A percentile compares a stretch with the other conserved stretches of the same genome.
phyloP scores from a whole-genome alignment of 148 eudicot species.

The Nyssa sinensis region DNA sequence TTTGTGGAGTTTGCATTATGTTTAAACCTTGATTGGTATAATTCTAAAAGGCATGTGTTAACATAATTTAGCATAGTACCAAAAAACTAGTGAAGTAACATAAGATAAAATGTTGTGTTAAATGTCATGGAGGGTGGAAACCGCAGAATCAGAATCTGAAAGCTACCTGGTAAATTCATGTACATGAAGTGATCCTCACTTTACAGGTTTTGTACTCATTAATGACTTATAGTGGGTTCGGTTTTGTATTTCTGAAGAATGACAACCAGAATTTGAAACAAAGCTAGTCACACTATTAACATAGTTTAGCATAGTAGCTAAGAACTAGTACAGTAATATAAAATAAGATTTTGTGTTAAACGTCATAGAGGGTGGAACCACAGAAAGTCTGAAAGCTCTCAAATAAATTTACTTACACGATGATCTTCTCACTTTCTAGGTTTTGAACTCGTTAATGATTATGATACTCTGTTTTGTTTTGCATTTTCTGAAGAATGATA shows the following conservation, averaged over 20 bases:
- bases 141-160: background rate
- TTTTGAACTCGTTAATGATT: constrained; percentile 17
- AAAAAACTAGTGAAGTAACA: too few species aligned
- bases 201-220: constrained; percentile 6
- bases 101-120: background rate
- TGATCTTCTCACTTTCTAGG: background rate
- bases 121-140: background rate
- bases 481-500: constrained; percentile 39
- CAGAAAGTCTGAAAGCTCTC: background rate
- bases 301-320: too few species aligned
- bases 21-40: too few species aligned
- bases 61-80: too few species aligned
- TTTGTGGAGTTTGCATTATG: too few species aligned
- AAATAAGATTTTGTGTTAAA: too few species aligned
- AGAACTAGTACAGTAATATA: too few species aligned
- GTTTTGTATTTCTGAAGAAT: background rate
- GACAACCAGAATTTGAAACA: background rate
- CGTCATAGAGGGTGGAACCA: too few species aligned
- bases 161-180: background rate
- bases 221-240: constrained; percentile 7
- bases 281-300: too few species aligned
- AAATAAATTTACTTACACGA: background rate
- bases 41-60: too few species aligned
- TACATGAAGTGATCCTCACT: background rate
- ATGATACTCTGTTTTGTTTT: background rate